Evolutionary conservation across 140 eudicot genomes (phyloP).

Genomic region (Ambrosia hybrid): DNA sequence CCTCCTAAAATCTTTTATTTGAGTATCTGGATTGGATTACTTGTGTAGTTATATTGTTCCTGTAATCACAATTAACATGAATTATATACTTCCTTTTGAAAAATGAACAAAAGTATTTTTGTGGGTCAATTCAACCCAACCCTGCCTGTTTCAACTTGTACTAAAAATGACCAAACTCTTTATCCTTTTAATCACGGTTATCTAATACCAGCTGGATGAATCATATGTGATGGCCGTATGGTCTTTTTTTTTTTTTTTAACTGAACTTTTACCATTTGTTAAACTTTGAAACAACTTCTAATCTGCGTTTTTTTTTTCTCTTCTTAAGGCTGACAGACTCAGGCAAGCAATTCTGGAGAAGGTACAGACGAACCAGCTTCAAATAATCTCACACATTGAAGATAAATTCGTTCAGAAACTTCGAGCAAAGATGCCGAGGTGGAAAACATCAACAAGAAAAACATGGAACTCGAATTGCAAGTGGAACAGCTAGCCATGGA

Average conservation of each 20-base stretch:
- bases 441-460: constrained; percentile 65
- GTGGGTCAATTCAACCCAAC: background rate
- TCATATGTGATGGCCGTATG: background rate
- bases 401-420: constrained; percentile 57
- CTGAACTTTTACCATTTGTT: background rate
- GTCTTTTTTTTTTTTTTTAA: background rate
- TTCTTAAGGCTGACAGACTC: constrained; percentile 73
- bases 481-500: constrained; percentile 66
- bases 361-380: constrained; percentile 70
- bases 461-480: constrained; percentile 64
- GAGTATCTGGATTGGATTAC: background rate
- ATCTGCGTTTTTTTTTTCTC: background rate
- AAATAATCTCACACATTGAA: constrained; percentile 61
- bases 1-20: background rate
- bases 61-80: background rate
- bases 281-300: background rate
- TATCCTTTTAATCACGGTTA: background rate
- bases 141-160: background rate
- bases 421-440: constrained; percentile 58
- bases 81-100: background rate
- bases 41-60: background rate
- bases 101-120: background rate
- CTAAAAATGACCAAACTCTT: background rate
- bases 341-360: constrained; percentile 66
- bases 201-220: no score